Conservation (phyloP, 805 yeast species). For the Ogataea ganodermae region DNA sequence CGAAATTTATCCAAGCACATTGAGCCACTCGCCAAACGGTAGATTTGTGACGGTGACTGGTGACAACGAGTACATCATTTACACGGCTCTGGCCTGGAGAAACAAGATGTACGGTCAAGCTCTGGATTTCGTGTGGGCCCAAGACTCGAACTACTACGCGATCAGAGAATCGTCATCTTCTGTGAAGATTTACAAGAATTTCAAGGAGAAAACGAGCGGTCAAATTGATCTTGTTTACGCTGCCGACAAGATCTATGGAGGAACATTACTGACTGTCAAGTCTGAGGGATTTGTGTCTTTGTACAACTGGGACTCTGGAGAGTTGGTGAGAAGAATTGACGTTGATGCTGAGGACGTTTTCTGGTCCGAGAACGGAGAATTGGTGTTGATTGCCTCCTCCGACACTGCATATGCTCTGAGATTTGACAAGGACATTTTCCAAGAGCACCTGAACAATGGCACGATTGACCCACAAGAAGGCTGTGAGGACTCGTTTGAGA, state of each 20-base stretch:
- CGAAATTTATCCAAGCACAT: constrained; percentile 86
- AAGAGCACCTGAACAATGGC: constrained; percentile 59
- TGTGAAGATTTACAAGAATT: constrained; percentile 77
- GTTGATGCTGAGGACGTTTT: constrained; percentile 79
- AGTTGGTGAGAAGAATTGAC: constrained; percentile 83
- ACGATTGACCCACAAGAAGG: constrained; percentile 79
- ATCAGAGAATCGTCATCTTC: constrained; percentile 67
- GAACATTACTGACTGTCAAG: constrained; percentile 83
- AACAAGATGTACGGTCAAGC: constrained; percentile 91
- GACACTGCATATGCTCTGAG: constrained; percentile 79
- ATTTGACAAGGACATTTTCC: constrained; percentile 68
- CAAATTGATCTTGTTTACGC: constrained; percentile 66
- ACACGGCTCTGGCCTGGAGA: constrained; percentile 98
- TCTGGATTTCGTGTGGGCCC: constrained; percentile 91
- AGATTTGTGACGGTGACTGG: constrained; percentile 96
- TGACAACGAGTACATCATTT: constrained; percentile 95
- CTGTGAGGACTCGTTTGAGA: constrained; percentile 82
- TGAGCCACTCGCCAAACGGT: constrained; percentile 95
- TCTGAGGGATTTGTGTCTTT: constrained; percentile 84
- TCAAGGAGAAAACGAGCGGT: constrained; percentile 71
- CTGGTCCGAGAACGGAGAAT: constrained; percentile 94
- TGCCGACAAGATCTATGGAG: constrained; percentile 82
- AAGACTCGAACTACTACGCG: constrained; percentile 86
- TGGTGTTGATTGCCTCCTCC: constrained; percentile 70
- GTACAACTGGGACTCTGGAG: constrained; percentile 92